phyloP scores from a whole-genome alignment of 495 filamentous ascomycete genomes.

The Tuber indicum region DNA sequence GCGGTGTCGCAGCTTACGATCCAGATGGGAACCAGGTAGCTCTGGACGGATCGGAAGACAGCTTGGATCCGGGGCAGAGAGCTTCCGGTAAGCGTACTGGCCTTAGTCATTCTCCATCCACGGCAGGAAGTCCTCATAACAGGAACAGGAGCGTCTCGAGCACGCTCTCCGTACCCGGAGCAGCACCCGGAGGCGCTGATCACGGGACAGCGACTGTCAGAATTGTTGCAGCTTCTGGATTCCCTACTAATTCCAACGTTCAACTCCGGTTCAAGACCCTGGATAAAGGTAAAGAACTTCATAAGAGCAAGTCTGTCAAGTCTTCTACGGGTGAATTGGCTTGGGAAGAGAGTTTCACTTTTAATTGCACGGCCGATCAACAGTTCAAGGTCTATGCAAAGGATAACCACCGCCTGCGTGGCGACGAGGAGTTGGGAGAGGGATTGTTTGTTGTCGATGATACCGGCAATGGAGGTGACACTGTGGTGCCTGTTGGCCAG shows the following conservation, averaged over 20 bases:
- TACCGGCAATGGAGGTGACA: conserved; percentile 64
- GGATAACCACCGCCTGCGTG: conserved; percentile 73
- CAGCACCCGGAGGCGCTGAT: conserved; percentile 52
- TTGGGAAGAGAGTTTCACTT: conserved; percentile 75
- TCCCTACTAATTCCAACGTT: conserved; percentile 68
- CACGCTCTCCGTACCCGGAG: conserved; percentile 52
- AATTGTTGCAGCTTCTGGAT: conserved; percentile 71
- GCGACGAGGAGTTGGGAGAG: conserved; percentile 75
- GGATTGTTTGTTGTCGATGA: conserved; percentile 84
- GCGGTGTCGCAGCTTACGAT: conserved; percentile 19
- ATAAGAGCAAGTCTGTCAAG: conserved; percentile 83
- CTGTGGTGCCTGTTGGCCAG: conserved; percentile 60
- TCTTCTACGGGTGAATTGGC: conserved; percentile 51
- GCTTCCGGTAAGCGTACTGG: conserved; percentile 24
- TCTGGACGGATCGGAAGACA: conserved; percentile 20
- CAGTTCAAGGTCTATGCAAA: conserved; percentile 81
- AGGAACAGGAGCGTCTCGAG: conserved; percentile 65
- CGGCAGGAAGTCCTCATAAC: conserved; percentile 49
- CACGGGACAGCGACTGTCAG: conserved; percentile 73
- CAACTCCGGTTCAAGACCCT: conserved; percentile 76
- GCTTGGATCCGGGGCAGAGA: conserved; percentile 28
- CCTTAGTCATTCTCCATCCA: conserved; percentile 45
- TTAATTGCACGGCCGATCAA: conserved; percentile 70
- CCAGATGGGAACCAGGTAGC: conserved; percentile 16
- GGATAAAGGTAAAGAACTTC: conserved; percentile 73